Evolutionary conservation across 805 yeast genomes (phyloP), one percentile per base, ranked within the genome.

Genomic region (Hanseniaspora taiwanica): DNA sequence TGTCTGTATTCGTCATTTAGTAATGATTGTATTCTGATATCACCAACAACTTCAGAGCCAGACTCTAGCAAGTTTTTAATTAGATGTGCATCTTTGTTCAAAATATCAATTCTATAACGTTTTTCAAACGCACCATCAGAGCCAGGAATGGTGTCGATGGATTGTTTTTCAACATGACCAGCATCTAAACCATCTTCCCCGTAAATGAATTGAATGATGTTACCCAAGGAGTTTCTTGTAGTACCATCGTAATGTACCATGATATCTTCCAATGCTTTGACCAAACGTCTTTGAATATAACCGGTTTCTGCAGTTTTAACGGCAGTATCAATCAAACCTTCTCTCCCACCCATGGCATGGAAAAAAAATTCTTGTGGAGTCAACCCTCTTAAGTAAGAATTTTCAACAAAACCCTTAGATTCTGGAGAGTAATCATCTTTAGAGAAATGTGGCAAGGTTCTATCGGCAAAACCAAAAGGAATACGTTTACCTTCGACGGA

Each of bases 331-430:
- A 91, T 93, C 59, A 91, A 71, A 71, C 99, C 99, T 68, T 91
- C 99, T 74, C 99, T 85, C 69, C 99, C 99, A 57, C 98, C 97
- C 96, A 91, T 91, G 40, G 97, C 96, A 61, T 91, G 99, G 80
- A 91, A 91, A 61, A 91, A 87, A 62, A 91, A 91, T 62, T 91
- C 99, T 63, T 91, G 97, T 25, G 99, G 98, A 5, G 98, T 87
- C 55, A 91, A 71, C 29, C 99, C 99, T 69, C 97, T 78, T 58
- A 89, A 71, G 58, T 91, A 91, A 12, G 98, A 91, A 59, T 91
- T 91, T 62, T 93, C 96, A 45, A 91, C 94, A 54, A 91, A 91
- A 51, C 99, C 99, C 60, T 86, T 86, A 3, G 97, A 89, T 63
- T 91, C 98, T 18, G 98, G 97, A 38, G 96, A 84, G 61, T 91